A percentile compares a stretch with the other conserved stretches of the same genome.
phyloP scores from a whole-genome alignment of 2,329 filamentous ascomycete species.

The Chaetomium sp. region DNA sequence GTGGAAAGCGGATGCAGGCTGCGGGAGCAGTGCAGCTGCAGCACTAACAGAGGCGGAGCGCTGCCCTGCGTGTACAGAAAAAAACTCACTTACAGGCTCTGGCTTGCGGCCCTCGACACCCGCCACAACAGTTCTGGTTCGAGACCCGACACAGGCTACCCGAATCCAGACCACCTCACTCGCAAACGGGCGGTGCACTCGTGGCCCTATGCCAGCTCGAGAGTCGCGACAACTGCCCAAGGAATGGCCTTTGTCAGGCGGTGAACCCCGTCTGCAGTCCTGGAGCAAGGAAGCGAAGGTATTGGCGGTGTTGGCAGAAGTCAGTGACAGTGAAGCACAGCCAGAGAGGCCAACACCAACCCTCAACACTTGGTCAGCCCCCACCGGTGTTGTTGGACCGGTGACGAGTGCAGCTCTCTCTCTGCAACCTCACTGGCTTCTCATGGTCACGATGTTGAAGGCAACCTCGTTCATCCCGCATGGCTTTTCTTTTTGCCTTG shows the following conservation, averaged over 20 bases:
- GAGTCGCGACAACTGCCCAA: slow-evolving; percentile 17
- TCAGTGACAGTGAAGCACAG: slow-evolving; percentile 6
- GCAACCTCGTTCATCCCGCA: slow-evolving; percentile 28
- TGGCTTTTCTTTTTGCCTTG: slow-evolving; percentile 28
- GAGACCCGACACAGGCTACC: neutral
- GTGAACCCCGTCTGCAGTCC: slow-evolving; percentile 18
- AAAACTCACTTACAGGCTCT: slow-evolving; percentile 27
- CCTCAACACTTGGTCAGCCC: slow-evolving; percentile 20
- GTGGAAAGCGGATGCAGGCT: neutral
- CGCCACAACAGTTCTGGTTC: slow-evolving; percentile 5
- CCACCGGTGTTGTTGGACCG: slow-evolving; percentile 18
- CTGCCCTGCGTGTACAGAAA: slow-evolving; percentile 31
- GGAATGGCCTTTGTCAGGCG: slow-evolving; percentile 17
- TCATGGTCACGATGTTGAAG: slow-evolving; percentile 24
- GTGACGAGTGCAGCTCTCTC: slow-evolving; percentile 23
- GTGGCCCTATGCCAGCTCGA: slow-evolving; percentile 22
- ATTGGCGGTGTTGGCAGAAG: slow-evolving; percentile 7
- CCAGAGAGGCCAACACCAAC: slow-evolving; percentile 1
- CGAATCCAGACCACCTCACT: slow-evolving; percentile 7
- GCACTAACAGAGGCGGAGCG: slow-evolving; percentile 20
- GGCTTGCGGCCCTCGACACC: neutral
- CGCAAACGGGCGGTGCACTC: slow-evolving; percentile 12
- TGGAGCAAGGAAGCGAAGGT: neutral
- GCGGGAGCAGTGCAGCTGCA: slow-evolving; percentile 5
- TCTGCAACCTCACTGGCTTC: slow-evolving; percentile 27